These are phyloP conservation scores for Cucurbita argyrosperma DNA, from an alignment of 306 rosid species.

Conservation along the genomic window DNA sequence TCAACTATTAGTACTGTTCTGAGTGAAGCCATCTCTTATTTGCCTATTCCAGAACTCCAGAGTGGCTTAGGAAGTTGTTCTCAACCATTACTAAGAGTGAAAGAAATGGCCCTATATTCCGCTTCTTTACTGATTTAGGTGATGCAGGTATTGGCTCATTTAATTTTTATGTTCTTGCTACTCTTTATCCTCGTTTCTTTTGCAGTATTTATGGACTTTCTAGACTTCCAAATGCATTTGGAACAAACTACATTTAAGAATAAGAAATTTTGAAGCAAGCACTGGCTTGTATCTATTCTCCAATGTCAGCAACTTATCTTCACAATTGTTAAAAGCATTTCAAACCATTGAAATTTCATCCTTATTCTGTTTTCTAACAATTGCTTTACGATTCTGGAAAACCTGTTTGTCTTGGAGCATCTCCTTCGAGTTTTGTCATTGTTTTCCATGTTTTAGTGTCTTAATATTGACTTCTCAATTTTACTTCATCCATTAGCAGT, in stretches of 20 bases:
- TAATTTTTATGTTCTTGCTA: not conserved
- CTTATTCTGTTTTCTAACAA: not conserved
- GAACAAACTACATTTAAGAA: not conserved
- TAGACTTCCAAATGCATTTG: not conserved
- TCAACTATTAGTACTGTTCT: not conserved
- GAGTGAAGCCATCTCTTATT: slow-evolving; percentile 4
- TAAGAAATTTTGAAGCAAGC: not conserved
- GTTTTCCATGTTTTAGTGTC: not conserved
- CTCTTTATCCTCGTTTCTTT: not conserved
- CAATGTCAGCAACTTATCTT: not conserved
- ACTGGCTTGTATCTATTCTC: not conserved
- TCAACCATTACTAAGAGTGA: slow-evolving; percentile 62
- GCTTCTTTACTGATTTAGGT: slow-evolving; percentile 91
- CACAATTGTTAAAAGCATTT: not conserved
- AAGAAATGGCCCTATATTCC: slow-evolving; percentile 84
- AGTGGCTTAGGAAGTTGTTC: slow-evolving; percentile 87
- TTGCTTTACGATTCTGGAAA: not conserved
- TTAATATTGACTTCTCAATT: not conserved
- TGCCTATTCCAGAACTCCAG: slow-evolving; percentile 50
- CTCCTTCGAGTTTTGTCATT: not conserved
- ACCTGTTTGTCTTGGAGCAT: not conserved
- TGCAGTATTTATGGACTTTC: not conserved
- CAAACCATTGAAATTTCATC: not conserved
- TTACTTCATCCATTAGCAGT: not conserved
- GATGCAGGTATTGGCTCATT: slow-evolving; percentile 65